Base-by-base conservation (phyloP, 2,329 filamentous ascomycete species). In the Calonectria fujianensis region DNA sequence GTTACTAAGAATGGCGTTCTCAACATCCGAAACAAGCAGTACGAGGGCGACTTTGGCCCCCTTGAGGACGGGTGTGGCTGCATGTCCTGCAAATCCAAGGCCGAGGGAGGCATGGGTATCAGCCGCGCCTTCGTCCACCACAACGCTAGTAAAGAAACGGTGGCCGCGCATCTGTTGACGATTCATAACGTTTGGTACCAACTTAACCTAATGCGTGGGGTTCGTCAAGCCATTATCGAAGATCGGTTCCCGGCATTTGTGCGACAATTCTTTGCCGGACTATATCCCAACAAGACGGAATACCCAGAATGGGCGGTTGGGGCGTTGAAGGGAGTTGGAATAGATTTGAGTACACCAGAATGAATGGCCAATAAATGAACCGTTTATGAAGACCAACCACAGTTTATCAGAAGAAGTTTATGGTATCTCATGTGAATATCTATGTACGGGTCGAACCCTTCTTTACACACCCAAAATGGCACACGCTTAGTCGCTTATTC, bases 121-220 rank as follows among this genome's bases (percentile, higher is more conserved):
- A 98, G 96, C 4, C 90, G 94, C 76, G 96, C 97, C 4, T 98
- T 96, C 85, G 92, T 98, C 63, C 93, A 98, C 83, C 97, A 99
- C 86, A 92, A 98, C 77, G 93, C 95, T 0, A 94, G 94, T 35
- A 99, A 99, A 86, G 97, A 99, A 88, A 99, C 97, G 0, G 96
- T 95, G 1, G 95, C 96, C 10, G 97, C 97, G 20, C 90, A 92
- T 83, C 88, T 95, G 31, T 87, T 99, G 70, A 98, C 95, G 0
- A 95, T 98, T 82, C 97, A 99, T 85, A 99, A 99, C 82, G 95
- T 99, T 32, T 95, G 96, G 87, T 98, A 98, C 82, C 92, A 98
- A 83, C 89, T 99, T 69, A 90, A 94, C 74, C 87, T 99, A 80
- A 98, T 98, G 96, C 88, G 90, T 27, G 87, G 91, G 74, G 91